phyloP scores from a whole-genome alignment of 176 grass and related monocot genomes.

The Oryza meyeriana region DNA sequence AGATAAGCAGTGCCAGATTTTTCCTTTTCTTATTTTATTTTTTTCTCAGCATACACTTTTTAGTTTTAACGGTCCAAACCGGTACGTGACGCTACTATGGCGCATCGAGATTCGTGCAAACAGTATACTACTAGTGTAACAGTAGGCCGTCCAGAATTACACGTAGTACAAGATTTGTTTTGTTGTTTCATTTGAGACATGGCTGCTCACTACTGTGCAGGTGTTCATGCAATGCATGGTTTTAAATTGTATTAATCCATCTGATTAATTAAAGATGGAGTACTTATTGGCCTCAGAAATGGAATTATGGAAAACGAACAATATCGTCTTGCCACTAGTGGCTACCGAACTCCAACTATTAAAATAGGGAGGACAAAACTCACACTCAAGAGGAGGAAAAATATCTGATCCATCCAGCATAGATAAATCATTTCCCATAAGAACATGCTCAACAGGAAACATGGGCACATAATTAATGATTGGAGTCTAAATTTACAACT shows the following conservation, averaged over 20 bases:
- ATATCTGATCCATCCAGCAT: not conserved
- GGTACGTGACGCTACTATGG: not conserved
- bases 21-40: not conserved
- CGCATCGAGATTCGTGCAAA: conserved; percentile 8
- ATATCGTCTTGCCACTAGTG: not conserved
- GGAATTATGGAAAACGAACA: not conserved
- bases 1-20: conserved; percentile 40
- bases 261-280: too few species aligned
- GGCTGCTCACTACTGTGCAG: too few species aligned
- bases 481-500: too few species aligned
- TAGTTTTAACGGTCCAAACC: not conserved
- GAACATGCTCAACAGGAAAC: not conserved
- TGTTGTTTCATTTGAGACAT: too few species aligned
- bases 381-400: not conserved
- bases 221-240: not conserved
- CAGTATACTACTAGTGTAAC: not conserved
- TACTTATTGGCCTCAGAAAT: not conserved
- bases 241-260: not conserved
- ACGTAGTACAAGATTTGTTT: too few species aligned
- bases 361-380: not conserved
- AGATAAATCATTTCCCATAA: not conserved
- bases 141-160: too few species aligned
- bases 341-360: not conserved
- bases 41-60: not conserved
- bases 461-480: not conserved